phyloP scores from a whole-genome alignment of 108 stramenopile genomes.

The Licmophora abbreviata region DNA sequence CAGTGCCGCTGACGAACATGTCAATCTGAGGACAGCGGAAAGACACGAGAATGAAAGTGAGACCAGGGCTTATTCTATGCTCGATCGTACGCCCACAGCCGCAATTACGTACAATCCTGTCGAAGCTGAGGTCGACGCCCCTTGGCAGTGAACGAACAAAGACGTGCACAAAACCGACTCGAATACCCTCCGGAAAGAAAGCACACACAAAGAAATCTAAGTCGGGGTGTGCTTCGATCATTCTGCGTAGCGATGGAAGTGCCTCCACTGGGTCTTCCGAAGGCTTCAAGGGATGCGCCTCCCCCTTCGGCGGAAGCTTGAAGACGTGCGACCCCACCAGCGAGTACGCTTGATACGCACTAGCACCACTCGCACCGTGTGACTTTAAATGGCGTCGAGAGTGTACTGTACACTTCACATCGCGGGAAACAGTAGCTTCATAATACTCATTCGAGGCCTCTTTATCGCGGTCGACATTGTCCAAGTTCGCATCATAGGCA shows the following conservation, averaged over 20 bases:
- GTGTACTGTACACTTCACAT: slow-evolving; percentile 30
- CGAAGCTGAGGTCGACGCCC: slow-evolving; percentile 52
- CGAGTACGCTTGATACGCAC: slow-evolving; percentile 44
- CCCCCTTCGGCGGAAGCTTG: slow-evolving; percentile 10
- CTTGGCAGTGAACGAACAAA: slow-evolving; percentile 54
- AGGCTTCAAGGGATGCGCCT: slow-evolving; percentile 11
- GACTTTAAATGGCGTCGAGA: neutral
- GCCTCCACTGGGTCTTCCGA: slow-evolving; percentile 44
- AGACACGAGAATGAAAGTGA: slow-evolving; percentile 1
- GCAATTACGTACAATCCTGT: slow-evolving; percentile 25
- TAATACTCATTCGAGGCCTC: slow-evolving; percentile 50
- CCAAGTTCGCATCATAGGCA: slow-evolving; percentile 57
- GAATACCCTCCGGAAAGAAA: slow-evolving; percentile 10
- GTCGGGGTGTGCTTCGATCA: slow-evolving; percentile 46
- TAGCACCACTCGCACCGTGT: slow-evolving; percentile 11
- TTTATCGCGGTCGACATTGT: slow-evolving; percentile 44
- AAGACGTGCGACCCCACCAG: slow-evolving; percentile 51
- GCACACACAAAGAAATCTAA: slow-evolving; percentile 46
- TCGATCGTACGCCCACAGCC: neutral
- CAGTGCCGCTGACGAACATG: slow-evolving; percentile 15
- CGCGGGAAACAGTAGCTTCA: slow-evolving; percentile 58
- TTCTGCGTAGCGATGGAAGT: slow-evolving; percentile 35
- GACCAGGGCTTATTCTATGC: neutral
- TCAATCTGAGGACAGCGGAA: slow-evolving; percentile 19
- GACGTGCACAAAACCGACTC: slow-evolving; percentile 20